Evolutionary conservation across 139 green algal genomes (phyloP).

Genomic region (Zygnema circumcarinatum): DNA sequence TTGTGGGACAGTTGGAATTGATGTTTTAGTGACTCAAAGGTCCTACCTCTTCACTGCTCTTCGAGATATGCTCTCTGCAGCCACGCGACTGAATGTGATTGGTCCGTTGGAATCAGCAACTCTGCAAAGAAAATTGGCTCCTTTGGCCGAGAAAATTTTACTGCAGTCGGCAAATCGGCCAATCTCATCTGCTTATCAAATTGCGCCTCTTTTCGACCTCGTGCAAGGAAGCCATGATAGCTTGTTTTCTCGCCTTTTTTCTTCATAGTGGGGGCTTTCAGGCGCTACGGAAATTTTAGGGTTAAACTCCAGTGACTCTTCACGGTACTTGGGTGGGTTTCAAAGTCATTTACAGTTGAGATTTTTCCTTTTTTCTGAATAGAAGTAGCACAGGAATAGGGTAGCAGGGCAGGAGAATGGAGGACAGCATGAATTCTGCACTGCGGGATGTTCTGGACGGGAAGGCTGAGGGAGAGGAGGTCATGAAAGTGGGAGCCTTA

Average conservation of each 20-base stretch:
- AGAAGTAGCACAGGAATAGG: background rate
- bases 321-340: background rate
- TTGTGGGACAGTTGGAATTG: conserved; percentile 8
- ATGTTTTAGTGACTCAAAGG: background rate
- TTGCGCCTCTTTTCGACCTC: conserved; percentile 35
- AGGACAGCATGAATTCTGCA: background rate
- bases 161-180: background rate
- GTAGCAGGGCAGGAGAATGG: too few relatives aligned
- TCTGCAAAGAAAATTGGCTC: conserved; percentile 36
- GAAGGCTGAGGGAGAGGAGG: background rate
- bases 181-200: conserved; percentile 21
- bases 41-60: conserved; percentile 48
- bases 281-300: background rate
- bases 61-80: conserved; percentile 52
- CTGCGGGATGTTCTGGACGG: background rate
- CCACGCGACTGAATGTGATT: conserved; percentile 57
- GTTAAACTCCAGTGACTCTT: background rate
- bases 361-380: background rate
- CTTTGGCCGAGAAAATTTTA: conserved; percentile 19
- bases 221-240: conserved; percentile 34
- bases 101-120: conserved; percentile 41
- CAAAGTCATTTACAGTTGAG: background rate
- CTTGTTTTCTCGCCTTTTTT: conserved; percentile 47
- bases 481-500: background rate
- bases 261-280: background rate